Base-by-base conservation (phyloP, 2,329 filamentous ascomycete genomes). In the Cryoendolithus antarcticus region DNA sequence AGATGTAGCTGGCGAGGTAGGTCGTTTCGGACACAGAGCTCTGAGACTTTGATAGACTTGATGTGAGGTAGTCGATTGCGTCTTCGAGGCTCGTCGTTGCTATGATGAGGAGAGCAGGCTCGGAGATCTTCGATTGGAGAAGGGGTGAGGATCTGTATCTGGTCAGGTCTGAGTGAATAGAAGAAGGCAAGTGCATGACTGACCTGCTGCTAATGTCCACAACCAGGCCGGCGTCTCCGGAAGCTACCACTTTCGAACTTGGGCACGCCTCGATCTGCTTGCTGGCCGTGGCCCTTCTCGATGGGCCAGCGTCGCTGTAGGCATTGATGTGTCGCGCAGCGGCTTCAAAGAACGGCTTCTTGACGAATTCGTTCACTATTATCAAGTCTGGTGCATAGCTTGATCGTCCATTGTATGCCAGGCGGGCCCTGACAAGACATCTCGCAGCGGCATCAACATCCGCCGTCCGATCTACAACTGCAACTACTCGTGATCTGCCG, bases 331-430 rank as follows among this genome's bases (percentile, higher is more conserved):
- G 34, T 3, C 30, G 34, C 9, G 21, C 53, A 4, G 68, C 63
- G 0, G 69, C 67, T 34, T 69, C 62, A 0, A 74, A 53, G 45
- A 80, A 77, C 0, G 65, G 62, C 39, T 69, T 63, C 57, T 72
- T 71, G 3, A 66, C 62, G 42, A 70, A 80, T 45, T 80, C 76
- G 43, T 80, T 77, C n/a, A 81, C 75, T 0, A 80, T 56, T 0
- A 80, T 70, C 0, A 78, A 24, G 48, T 80, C 75, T 0, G 77
- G 77, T 0, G 74, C 70, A 49, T 79, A 80, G 0, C 74, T 66
- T 1, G 75, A 78, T 2, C 56, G 62, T 2, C 75, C 75, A 1
- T 69, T 62, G 24, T 76, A 72, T 9, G 59, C 58, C 47, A 78
- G 72, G 2, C 74, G 63, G 1, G 75, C 72, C 1, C 59, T 60